phyloP scores from a whole-genome alignment of 768 basidiomycete genomes.

The Pisolithus albus region DNA sequence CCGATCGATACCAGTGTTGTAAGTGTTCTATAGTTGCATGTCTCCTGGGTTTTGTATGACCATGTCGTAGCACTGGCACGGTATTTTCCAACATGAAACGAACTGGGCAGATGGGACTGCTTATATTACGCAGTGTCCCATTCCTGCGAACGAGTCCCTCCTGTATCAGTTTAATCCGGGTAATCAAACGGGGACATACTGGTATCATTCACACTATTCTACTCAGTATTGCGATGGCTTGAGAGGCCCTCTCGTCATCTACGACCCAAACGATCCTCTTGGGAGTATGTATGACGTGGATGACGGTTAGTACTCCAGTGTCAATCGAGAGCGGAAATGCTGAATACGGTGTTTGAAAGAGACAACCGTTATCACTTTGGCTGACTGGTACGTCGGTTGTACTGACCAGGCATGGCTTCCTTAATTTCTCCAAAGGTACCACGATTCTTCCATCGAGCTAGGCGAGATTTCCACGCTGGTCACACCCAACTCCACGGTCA shows the following conservation, averaged over 20 bases:
- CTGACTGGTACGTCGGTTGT: background rate
- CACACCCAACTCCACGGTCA: slow-evolving; percentile 25
- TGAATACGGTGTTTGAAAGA: background rate
- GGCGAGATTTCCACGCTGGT: background rate
- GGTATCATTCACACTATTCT: slow-evolving; percentile 34
- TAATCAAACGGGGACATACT: slow-evolving; percentile 24
- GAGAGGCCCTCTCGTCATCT: slow-evolving; percentile 35
- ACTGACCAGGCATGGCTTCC: too few species aligned
- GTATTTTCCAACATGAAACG: slow-evolving; percentile 38
- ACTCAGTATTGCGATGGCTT: slow-evolving; percentile 36
- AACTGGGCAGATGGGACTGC: slow-evolving; percentile 41
- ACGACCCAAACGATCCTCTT: slow-evolving; percentile 37
- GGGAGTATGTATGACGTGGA: slow-evolving; percentile 36
- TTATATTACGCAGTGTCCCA: slow-evolving; percentile 31
- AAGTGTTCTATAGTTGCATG: background rate
- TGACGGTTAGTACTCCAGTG: slow-evolving; percentile 29
- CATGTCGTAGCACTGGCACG: slow-evolving; percentile 47
- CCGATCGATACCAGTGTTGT: slow-evolving; percentile 42
- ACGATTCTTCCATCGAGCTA: background rate
- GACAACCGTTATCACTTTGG: background rate
- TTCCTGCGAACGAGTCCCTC: slow-evolving; percentile 19
- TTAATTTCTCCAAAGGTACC: background rate
- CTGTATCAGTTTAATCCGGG: slow-evolving; percentile 13
- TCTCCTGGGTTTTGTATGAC: background rate
- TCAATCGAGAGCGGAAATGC: background rate